phyloP scores from a whole-genome alignment of 768 basidiomycete genomes.

The Mrakia gelida region DNA sequence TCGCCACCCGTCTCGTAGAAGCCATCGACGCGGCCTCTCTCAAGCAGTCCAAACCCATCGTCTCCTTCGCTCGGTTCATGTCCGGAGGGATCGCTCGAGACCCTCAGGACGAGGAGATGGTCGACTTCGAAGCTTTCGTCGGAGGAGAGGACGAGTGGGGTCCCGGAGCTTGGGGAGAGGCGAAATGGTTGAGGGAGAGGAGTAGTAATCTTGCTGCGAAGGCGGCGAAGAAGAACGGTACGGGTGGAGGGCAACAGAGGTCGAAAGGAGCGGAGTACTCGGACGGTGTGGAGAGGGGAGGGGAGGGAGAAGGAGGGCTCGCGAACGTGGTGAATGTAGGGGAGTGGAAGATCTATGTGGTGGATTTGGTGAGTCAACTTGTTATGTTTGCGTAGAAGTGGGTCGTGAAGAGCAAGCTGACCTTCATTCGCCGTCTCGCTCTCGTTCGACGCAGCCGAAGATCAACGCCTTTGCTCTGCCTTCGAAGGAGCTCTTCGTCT shows the following conservation, averaged over 20 bases:
- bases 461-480: conserved; percentile 50
- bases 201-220: conserved; percentile 4
- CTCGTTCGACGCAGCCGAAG: conserved; percentile 38
- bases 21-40: conserved; percentile 32
- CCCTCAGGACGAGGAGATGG: not conserved
- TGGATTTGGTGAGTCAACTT: conserved; percentile 44
- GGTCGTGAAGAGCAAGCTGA: not conserved
- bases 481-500: conserved; percentile 49
- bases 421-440: not conserved
- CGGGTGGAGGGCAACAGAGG: not conserved
- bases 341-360: conserved; percentile 48
- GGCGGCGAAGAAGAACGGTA: not conserved
- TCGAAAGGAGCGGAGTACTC: too few species aligned
- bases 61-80: not conserved
- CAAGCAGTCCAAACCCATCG: conserved; percentile 2
- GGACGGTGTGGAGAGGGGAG: conserved; percentile 19
- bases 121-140: not conserved
- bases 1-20: conserved; percentile 45
- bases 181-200: conserved; percentile 1
- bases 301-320: conserved; percentile 36
- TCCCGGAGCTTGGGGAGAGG: conserved; percentile 12
- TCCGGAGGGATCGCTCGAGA: not conserved
- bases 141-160: conserved; percentile 11
- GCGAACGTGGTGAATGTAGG: conserved; percentile 7
- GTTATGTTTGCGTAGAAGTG: not conserved